Conservation (phyloP, 805 yeast genomes). For the Cyberlindnera mycetangii region DNA sequence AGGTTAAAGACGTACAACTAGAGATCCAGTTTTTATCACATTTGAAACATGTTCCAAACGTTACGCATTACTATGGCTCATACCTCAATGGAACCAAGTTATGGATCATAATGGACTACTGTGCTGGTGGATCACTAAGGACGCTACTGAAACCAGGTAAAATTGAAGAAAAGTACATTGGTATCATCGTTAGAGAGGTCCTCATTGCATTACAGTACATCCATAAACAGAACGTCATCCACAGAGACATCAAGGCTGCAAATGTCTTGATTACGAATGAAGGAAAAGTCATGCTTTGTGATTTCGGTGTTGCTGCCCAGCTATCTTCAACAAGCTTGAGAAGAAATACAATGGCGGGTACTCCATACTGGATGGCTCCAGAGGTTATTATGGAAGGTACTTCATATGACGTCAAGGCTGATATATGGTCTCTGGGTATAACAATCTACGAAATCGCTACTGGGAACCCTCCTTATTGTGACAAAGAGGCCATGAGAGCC, state of each 20-base stretch:
- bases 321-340: slow-evolving; percentile 69
- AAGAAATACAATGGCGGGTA: slow-evolving; percentile 93
- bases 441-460: slow-evolving; percentile 93
- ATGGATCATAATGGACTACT: slow-evolving; percentile 97
- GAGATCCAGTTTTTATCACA: slow-evolving; percentile 86
- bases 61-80: slow-evolving; percentile 89
- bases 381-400: slow-evolving; percentile 94
- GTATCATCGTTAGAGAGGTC: slow-evolving; percentile 82
- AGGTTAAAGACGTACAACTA: slow-evolving; percentile 89
- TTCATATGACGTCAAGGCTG: slow-evolving; percentile 86
- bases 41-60: slow-evolving; percentile 82
- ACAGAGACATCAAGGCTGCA: slow-evolving; percentile 95
- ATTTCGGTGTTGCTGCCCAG: slow-evolving; percentile 98
- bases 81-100: slow-evolving; percentile 83
- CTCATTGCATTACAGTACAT: slow-evolving; percentile 74
- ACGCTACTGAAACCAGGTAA: slow-evolving; percentile 83
- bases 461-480: slow-evolving; percentile 96
- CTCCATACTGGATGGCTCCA: slow-evolving; percentile 99
- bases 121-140: slow-evolving; percentile 86
- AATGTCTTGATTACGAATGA: slow-evolving; percentile 85
- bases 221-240: slow-evolving; percentile 88
- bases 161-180: slow-evolving; percentile 78
- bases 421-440: slow-evolving; percentile 96
- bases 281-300: slow-evolving; percentile 90
- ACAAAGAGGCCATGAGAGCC: slow-evolving; percentile 91